A percentile compares a stretch with the other conserved stretches of the same genome.
phyloP scores from a whole-genome alignment of 495 filamentous ascomycete genomes.

The Aspergillus incahuasiensis region DNA sequence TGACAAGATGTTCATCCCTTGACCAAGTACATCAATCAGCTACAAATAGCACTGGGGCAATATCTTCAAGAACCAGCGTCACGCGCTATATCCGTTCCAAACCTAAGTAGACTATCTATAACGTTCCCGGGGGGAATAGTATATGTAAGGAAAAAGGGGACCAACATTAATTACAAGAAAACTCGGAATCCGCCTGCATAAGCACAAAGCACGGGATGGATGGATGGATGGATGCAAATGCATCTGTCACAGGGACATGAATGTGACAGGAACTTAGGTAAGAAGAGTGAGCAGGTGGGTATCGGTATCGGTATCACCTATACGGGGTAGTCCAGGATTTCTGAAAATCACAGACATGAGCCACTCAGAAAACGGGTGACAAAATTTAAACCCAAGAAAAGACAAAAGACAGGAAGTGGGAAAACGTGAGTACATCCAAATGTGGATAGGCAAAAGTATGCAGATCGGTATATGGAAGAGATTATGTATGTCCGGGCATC shows the following conservation, averaged over 20 bases:
- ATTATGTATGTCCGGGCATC: slow-evolving; percentile 13
- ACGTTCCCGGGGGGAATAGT: neutral
- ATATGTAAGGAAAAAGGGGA: neutral
- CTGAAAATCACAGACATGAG: neutral
- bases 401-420: neutral
- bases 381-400: neutral
- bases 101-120: slow-evolving; percentile 11
- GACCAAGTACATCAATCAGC: too few species aligned
- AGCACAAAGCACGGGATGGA: neutral
- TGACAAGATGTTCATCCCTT: too few species aligned
- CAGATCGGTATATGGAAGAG: neutral
- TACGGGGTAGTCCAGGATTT: neutral
- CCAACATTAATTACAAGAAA: slow-evolving; percentile 14
- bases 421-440: neutral
- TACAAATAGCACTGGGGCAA: neutral
- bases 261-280: neutral
- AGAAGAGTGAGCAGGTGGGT: slow-evolving; percentile 1
- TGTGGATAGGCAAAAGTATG: slow-evolving; percentile 6
- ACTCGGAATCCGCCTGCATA: neutral
- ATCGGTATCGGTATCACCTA: neutral
- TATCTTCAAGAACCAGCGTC: neutral
- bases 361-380: neutral
- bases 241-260: too few species aligned
- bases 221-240: too few species aligned
- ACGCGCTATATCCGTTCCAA: neutral